Evolutionary conservation across 139 green algal species (phyloP).

Genomic region (Edaphochlamys debaryana): DNA sequence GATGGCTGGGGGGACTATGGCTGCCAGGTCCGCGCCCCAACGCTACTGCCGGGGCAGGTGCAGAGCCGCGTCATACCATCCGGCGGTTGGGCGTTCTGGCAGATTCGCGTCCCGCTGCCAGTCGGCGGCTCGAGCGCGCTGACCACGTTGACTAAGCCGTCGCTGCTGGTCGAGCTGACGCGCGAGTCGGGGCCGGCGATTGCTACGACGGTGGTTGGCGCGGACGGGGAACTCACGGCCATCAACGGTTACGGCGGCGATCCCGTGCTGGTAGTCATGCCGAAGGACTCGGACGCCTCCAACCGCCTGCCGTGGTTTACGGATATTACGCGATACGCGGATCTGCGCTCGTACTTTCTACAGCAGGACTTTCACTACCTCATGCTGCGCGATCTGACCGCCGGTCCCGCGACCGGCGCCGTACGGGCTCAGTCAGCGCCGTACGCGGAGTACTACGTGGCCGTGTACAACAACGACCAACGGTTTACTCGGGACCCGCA

Average conservation of each 20-base stretch:
- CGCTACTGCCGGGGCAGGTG: background rate
- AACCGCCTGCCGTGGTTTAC: constrained; percentile 30
- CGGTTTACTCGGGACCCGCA: background rate
- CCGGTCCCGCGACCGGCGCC: too few species aligned
- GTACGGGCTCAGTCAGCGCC: too few species aligned
- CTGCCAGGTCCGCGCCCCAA: background rate
- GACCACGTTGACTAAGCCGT: background rate
- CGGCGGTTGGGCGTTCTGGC: constrained; percentile 12
- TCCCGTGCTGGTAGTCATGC: constrained; percentile 24
- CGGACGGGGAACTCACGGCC: too few species aligned
- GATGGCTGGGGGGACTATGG: constrained; percentile 3
- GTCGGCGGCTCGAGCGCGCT: background rate
- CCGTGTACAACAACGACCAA: constrained; percentile 29
- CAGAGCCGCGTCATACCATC: background rate
- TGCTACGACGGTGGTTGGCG: background rate
- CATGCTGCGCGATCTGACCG: background rate
- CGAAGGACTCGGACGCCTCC: background rate
- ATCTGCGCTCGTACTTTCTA: constrained; percentile 3
- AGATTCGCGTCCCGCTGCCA: background rate
- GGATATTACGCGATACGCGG: background rate
- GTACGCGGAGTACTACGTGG: constrained; percentile 15
- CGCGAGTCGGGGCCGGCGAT: background rate
- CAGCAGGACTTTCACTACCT: constrained; percentile 25
- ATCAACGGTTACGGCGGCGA: constrained; percentile 4
- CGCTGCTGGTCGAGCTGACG: constrained; percentile 16